Conservation (phyloP, 1,284 basidiomycete species). For the Tylopilus sp. region DNA sequence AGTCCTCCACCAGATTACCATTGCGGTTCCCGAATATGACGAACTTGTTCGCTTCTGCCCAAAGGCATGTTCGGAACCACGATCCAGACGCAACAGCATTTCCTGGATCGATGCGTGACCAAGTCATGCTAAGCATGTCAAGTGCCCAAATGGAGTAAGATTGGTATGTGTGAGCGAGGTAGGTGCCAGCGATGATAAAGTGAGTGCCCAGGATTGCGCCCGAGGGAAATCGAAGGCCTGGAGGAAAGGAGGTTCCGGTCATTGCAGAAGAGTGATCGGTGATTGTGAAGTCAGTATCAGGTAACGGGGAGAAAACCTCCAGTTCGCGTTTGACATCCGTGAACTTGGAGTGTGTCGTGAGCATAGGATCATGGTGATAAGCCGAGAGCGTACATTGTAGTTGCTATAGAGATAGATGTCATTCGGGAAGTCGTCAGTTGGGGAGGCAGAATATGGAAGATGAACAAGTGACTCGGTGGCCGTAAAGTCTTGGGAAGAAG, state of each 20-base stretch:
- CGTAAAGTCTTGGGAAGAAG: slow-evolving; percentile 44
- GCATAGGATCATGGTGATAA: slow-evolving; percentile 13
- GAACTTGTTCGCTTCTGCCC: slow-evolving; percentile 76
- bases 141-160: slow-evolving; percentile 91
- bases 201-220: slow-evolving; percentile 86
- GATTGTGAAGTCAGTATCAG: slow-evolving; percentile 67
- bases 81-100: slow-evolving; percentile 76
- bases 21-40: slow-evolving; percentile 86
- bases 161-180: slow-evolving; percentile 85
- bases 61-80: slow-evolving; percentile 86
- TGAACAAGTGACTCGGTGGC: slow-evolving; percentile 62
- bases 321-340: slow-evolving; percentile 92
- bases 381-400: slow-evolving; percentile 66
- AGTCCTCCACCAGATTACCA: slow-evolving; percentile 87
- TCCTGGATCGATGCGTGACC: slow-evolving; percentile 83
- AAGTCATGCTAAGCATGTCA: slow-evolving; percentile 74
- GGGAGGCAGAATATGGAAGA: slow-evolving; percentile 67
- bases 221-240: slow-evolving; percentile 89
- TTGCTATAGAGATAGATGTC: slow-evolving; percentile 84
- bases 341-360: slow-evolving; percentile 52
- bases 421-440: slow-evolving; percentile 70
- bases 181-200: slow-evolving; percentile 86
- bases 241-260: slow-evolving; percentile 75
- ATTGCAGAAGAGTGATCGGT: slow-evolving; percentile 74
- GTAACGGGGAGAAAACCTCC: slow-evolving; percentile 78